Base-by-base conservation (phyloP, 192 early-diverging fungal genomes). In the Haplosporangium gracile region DNA sequence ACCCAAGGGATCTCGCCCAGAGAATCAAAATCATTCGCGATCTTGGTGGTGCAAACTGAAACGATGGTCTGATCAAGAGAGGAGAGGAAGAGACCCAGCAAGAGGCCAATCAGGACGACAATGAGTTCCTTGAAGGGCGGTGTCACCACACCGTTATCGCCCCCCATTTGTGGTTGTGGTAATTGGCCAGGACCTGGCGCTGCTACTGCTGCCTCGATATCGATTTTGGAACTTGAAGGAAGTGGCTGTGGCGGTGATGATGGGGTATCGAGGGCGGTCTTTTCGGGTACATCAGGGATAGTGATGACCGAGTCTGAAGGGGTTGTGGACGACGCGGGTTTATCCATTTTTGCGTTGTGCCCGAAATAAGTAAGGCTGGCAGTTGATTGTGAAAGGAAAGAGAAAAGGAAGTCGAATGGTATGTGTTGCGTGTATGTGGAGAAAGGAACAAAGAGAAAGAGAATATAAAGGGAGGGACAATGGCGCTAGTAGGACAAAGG, bases 41-140 rank as follows among this genome's bases (percentile, higher is more conserved):
- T 97, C 7, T 81, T 84, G 42, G 92, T 79, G 39, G 93, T 89
- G 1, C 92, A 92, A 0, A 94, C 94, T 0, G 95, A 88, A 18
- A 97, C 93, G 70, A 97, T 96, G 2, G 95, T 96, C 60, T 93
- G 92, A 69, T 96, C 95, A 10, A 94, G 82, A 36, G 92, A 90
- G 0, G 93, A 91, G 32, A 96, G 90, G 68, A 93, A 89, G 72
- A 92, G 88, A 15, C 89, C 89, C 63, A 93, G 83, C 29, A 82
- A 76, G 55, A 92, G 78, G 0, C 85, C 88, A 15, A 89, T 72
- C 39, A 45, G 63, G 75, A 90, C 79, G 60, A 81, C 68, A 2
- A 81, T 81, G 26, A 81, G 79, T 34, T 81, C 40, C 63, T 49
- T 65, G 40, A 81, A 81, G 34, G 79, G 79, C 3, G 70, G 29